phyloP scores from a whole-genome alignment of 2,329 filamentous ascomycete species.

The Fusarium anthophilum region DNA sequence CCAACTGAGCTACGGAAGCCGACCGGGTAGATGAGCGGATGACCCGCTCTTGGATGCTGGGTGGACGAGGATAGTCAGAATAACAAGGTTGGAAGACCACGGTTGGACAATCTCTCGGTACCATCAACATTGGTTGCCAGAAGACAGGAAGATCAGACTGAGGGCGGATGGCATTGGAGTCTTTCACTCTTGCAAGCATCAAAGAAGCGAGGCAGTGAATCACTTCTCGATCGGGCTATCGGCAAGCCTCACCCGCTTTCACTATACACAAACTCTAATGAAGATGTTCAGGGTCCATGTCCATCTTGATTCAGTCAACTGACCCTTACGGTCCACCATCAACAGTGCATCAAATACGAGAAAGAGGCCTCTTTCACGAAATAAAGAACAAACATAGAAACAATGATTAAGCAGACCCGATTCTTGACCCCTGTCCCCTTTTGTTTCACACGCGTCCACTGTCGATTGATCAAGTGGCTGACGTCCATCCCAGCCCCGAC shows the following conservation, averaged over 20 bases:
- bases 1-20: constrained; percentile 40
- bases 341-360: constrained; percentile 16
- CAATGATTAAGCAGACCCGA: constrained; percentile 11
- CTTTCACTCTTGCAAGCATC: background rate
- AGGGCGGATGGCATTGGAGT: background rate
- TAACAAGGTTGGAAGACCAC: background rate
- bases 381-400: constrained; percentile 22
- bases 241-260: background rate
- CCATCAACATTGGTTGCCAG: background rate
- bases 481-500: background rate
- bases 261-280: constrained; percentile 3
- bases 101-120: background rate
- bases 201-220: background rate
- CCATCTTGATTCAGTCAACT: background rate
- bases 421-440: background rate
- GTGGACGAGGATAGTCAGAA: background rate
- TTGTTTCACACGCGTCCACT: constrained; percentile 28
- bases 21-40: constrained; percentile 16
- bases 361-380: constrained; percentile 25
- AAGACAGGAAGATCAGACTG: background rate
- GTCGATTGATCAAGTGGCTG: constrained; percentile 26
- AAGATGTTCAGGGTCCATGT: constrained; percentile 29
- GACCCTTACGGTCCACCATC: constrained; percentile 4
- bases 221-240: background rate
- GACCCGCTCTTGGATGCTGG: constrained; percentile 25